These are phyloP conservation scores for Centrapalus pauciflorus DNA, from an alignment of 129 eudicot genomes.

Conservation along the genomic window DNA sequence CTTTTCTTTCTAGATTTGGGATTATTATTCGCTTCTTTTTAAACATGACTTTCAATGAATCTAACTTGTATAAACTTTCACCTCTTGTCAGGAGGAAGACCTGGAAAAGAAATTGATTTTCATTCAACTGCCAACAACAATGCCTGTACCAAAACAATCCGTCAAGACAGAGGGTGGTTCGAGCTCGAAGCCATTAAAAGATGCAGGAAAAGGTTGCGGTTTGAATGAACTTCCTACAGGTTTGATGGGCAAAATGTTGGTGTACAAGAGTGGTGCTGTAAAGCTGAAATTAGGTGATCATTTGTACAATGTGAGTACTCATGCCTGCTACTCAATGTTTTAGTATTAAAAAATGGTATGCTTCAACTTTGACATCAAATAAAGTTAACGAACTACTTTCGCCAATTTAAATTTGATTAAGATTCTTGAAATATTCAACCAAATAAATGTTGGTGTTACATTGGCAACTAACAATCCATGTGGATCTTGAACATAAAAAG, in stretches of 20 bases:
- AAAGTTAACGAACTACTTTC: too few relatives aligned
- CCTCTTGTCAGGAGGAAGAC: slow-evolving; percentile 68
- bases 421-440: too few relatives aligned
- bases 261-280: slow-evolving; percentile 78
- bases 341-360: background rate
- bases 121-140: slow-evolving; percentile 57
- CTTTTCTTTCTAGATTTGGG: too few relatives aligned
- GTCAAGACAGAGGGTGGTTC: slow-evolving; percentile 25
- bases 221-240: slow-evolving; percentile 60
- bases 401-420: too few relatives aligned
- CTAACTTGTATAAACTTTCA: too few relatives aligned
- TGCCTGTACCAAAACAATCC: slow-evolving; percentile 51
- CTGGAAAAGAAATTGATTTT: slow-evolving; percentile 47
- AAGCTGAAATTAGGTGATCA: slow-evolving; percentile 84
- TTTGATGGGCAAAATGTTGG: slow-evolving; percentile 73
- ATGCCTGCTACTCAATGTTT: too few relatives aligned
- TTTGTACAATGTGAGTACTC: slow-evolving; percentile 64
- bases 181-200: slow-evolving; percentile 32
- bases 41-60: too few relatives aligned
- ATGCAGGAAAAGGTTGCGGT: slow-evolving; percentile 30
- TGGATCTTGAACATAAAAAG: too few relatives aligned
- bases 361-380: background rate
- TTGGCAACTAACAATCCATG: too few relatives aligned
- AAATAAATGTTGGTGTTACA: too few relatives aligned
- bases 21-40: too few relatives aligned